Evolutionary conservation across 192 early-diverging fungal genomes (phyloP), one percentile per base, ranked within the genome.

Genomic region (Gigaspora rosea): DNA sequence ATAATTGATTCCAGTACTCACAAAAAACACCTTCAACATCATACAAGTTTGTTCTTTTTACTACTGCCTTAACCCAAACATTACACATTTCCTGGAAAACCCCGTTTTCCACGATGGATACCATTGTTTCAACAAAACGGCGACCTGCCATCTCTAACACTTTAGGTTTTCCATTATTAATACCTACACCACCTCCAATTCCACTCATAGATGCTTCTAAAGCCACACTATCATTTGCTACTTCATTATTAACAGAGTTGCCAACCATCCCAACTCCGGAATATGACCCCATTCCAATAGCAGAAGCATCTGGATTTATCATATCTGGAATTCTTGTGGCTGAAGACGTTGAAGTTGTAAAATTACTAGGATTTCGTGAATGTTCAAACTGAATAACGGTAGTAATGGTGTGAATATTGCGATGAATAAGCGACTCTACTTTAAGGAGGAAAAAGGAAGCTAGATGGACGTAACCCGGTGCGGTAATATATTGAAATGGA

Each of bases 21-120:
- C 86, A 87, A 76, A 84, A 87, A 20, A 87, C 84, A 18, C 84
- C 85, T 65, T 87, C 86, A 5, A 85, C 82, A 51, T 83, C 86
- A 71, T 81, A 83, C 49, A 87, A 70, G 32, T 82, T 85, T 13
- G 86, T 87, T 56, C 71, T 82, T 41, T 83, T 85, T 4, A 87
- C 79, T 9, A 81, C 84, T 4, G 86, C 77, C 46, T 79, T 82
- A 47, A 87, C 80, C 84, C 84, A 87, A 20, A 82, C 79, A 71
- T 85, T 82, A 27, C 82, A 71, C 84, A 87, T 85, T 5, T 82
- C 82, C 16, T 83, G 78, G 65, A 81, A 87, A n/a, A 84, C 76
- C n/a, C 84, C 84, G 18, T 83, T 78, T 20, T 81, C 84, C 65
- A 83, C 79, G 18, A 83, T 75, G 3, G 83, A 78, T 13, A 85